A percentile compares a stretch with the other conserved stretches of the same genome.
These are phyloP conservation scores for Ulvella scutata DNA, from an alignment of 139 green algal genomes.

Conservation along the genomic window DNA sequence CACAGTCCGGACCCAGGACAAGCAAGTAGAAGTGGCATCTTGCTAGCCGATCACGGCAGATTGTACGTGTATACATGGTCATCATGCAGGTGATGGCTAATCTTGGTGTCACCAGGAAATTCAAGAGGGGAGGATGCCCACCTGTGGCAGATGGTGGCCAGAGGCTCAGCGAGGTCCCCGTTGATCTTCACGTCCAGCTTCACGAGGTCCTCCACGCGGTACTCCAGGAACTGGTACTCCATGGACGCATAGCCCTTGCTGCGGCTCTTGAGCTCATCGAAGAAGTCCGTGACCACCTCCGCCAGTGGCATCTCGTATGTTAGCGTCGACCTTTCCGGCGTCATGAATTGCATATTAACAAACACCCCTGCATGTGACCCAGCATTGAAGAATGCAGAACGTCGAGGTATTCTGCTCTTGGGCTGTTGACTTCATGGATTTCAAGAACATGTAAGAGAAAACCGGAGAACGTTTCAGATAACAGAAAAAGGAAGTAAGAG, in stretches of 20 bases:
- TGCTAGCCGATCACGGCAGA: no score
- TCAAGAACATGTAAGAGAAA: no score
- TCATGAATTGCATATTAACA: slow-evolving; percentile 91
- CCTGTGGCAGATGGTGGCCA: slow-evolving; percentile 68
- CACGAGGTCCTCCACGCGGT: slow-evolving; percentile 70
- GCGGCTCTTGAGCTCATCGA: slow-evolving; percentile 87
- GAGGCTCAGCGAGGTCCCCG: slow-evolving; percentile 60
- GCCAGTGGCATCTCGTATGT: slow-evolving; percentile 90
- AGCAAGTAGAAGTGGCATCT: no score
- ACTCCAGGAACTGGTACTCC: slow-evolving; percentile 66
- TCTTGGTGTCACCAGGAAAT: no score
- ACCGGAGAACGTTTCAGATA: no score
- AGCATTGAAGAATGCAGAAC: no score
- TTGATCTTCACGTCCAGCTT: slow-evolving; percentile 83
- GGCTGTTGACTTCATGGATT: no score
- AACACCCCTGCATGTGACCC: slow-evolving; percentile 52
- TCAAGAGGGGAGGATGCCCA: slow-evolving; percentile 22
- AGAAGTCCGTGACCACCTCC: slow-evolving; percentile 96
- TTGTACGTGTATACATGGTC: no score
- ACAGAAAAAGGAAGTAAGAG: no score
- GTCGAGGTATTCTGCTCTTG: no score
- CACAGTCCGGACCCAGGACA: no score
- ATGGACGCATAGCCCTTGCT: slow-evolving; percentile 91
- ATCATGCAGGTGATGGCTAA: no score
- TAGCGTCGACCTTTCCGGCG: slow-evolving; percentile 60